Conservation (phyloP, 176 grass and related monocot species). For the Zizania latifolia region DNA sequence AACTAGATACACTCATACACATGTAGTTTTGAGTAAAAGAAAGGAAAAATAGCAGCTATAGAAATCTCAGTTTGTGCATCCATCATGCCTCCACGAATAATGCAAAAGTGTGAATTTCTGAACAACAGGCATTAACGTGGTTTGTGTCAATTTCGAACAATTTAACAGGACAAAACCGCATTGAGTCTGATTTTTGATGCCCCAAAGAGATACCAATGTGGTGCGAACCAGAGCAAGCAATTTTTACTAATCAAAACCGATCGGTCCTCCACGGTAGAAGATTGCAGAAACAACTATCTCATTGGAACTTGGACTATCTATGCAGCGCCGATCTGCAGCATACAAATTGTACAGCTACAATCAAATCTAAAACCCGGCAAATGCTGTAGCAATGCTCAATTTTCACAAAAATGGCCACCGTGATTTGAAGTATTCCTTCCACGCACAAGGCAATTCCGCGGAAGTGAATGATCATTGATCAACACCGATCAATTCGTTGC, state of each 20-base stretch:
- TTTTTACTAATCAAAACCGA: too few relatives aligned
- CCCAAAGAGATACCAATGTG: neutral
- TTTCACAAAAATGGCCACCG: neutral
- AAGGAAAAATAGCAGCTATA: slow-evolving; percentile 13
- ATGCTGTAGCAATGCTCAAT: neutral
- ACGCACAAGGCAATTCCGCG: neutral
- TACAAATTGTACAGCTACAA: neutral
- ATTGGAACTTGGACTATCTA: neutral
- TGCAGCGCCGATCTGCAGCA: neutral
- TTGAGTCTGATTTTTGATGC: neutral
- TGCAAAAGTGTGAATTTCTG: neutral
- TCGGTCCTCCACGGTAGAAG: too few relatives aligned
- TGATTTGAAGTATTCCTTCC: neutral
- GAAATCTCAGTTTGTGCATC: neutral
- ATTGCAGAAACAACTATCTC: neutral
- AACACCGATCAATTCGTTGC: neutral
- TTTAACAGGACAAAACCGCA: neutral
- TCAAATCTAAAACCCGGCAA: neutral
- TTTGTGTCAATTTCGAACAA: neutral
- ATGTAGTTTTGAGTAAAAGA: too few relatives aligned
- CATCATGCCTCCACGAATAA: neutral
- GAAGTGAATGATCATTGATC: neutral
- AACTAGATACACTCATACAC: neutral
- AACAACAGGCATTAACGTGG: neutral
- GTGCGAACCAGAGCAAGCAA: neutral